phyloP scores from a whole-genome alignment of 371 early-diverging fungal species.

The Haplosporangium sp. region DNA sequence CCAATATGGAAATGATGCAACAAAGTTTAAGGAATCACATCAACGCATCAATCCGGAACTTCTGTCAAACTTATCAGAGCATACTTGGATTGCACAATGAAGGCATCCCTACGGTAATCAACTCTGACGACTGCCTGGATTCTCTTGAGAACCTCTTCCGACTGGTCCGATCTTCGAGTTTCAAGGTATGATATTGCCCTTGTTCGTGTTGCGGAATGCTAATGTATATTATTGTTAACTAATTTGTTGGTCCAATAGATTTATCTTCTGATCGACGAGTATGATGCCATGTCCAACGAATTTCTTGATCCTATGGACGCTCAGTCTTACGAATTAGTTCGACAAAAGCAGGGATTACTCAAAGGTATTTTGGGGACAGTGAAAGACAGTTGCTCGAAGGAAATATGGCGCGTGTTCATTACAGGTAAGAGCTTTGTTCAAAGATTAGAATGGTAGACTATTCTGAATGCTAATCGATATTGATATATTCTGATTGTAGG shows the following conservation, averaged over 20 bases:
- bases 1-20: not conserved
- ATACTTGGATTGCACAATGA: not conserved
- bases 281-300: not conserved
- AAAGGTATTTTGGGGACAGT: not conserved
- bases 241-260: not conserved
- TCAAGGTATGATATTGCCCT: not conserved
- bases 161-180: not conserved
- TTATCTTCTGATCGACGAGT: not conserved
- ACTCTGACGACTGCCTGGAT: not conserved
- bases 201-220: too few relatives aligned
- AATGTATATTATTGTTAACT: too few relatives aligned
- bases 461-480: not conserved
- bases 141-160: not conserved
- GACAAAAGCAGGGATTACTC: not conserved
- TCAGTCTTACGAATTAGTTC: not conserved
- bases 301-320: not conserved
- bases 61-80: not conserved
- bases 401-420: not conserved
- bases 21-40: not conserved
- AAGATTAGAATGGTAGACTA: not conserved
- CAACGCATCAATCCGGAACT: not conserved
- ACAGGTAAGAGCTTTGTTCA: not conserved
- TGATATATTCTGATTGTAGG: not conserved
- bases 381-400: not conserved
- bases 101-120: not conserved